Conservation (phyloP, 441 rosid species). For the Pelargonium australe region DNA sequence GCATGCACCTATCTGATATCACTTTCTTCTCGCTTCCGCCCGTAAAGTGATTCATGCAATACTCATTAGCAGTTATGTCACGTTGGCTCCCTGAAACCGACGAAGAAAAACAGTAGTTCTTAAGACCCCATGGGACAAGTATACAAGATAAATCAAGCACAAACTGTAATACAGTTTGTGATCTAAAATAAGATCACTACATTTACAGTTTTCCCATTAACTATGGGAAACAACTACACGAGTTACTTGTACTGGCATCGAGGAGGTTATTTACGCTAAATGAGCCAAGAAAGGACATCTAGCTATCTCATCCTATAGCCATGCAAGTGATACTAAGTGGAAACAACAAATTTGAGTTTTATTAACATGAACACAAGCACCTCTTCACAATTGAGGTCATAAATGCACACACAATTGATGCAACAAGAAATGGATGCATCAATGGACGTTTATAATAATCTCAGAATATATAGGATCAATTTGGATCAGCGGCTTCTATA, state of each 20-base stretch:
- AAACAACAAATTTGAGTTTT: no score
- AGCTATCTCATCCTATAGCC: background rate
- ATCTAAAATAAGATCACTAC: background rate
- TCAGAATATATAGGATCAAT: constrained; percentile 34
- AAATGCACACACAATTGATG: constrained; percentile 27
- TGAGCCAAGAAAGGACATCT: background rate
- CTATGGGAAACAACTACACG: background rate
- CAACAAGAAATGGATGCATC: constrained; percentile 25
- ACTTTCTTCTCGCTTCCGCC: background rate
- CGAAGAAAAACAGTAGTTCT: background rate
- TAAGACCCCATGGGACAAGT: background rate
- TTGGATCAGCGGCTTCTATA: constrained; percentile 29
- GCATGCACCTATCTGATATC: background rate
- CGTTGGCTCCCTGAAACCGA: constrained; percentile 7
- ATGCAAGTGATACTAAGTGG: no score
- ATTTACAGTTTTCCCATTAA: background rate
- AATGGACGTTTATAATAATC: constrained; percentile 31
- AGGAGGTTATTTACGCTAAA: background rate
- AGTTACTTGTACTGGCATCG: background rate
- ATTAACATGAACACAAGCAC: no score
- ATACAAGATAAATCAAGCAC: background rate
- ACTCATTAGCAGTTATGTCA: background rate
- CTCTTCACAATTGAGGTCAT: constrained; percentile 28
- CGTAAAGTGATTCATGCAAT: background rate
- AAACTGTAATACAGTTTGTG: background rate